These are phyloP conservation scores for Aspergillus sp. DNA, from an alignment of 2,329 filamentous ascomycete genomes.

Conservation along the genomic window DNA sequence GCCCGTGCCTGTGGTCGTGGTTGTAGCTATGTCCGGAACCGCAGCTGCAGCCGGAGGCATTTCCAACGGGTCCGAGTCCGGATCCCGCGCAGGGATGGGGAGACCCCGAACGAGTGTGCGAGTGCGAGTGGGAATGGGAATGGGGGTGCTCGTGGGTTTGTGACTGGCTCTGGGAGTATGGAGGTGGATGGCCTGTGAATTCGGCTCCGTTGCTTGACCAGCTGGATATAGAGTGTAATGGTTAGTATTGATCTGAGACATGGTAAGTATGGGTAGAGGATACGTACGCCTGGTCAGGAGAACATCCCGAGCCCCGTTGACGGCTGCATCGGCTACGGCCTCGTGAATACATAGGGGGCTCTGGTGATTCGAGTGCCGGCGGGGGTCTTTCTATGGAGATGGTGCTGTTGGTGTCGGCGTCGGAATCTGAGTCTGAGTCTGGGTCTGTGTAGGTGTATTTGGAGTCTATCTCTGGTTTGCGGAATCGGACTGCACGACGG, in stretches of 20 bases:
- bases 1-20: background rate
- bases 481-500: background rate
- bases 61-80: too few species aligned
- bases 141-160: background rate
- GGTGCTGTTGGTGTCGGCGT: background rate
- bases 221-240: background rate
- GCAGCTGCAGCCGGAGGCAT: too few species aligned
- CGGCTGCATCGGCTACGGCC: background rate
- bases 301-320: background rate
- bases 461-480: too few species aligned
- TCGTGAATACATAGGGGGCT: background rate
- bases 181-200: background rate
- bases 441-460: background rate
- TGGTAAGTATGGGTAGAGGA: background rate
- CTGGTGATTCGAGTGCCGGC: background rate
- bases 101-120: background rate
- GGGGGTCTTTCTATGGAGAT: background rate
- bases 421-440: background rate
- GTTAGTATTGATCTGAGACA: background rate
- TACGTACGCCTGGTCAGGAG: background rate
- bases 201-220: background rate
- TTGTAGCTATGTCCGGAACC: too few species aligned
- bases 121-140: background rate
- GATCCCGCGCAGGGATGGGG: too few species aligned
- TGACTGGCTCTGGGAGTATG: background rate